Base-by-base conservation (phyloP, 1,139 yeast genomes). In the Suhomyces coccinellae region DNA sequence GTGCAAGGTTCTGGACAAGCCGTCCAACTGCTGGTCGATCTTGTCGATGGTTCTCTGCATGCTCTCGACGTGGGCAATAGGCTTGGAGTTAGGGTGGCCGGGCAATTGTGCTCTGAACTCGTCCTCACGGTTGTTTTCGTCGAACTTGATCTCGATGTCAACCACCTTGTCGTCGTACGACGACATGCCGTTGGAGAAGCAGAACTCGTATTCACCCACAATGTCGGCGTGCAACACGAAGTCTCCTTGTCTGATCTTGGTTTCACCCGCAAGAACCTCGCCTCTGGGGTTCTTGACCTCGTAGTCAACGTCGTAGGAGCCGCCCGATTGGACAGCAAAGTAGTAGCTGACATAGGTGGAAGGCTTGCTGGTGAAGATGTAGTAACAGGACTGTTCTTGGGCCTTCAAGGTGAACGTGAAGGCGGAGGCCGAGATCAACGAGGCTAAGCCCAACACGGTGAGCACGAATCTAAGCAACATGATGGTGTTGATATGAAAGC, bases 301-400 rank as follows among this genome's bases (percentile, higher is more conserved):
- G 65, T 87, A 89, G 64, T 89, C 93, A 47, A 93, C 82, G 61
- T 88, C 96, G 60, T 88, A 88, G 22, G 86, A 71, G 8, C 95
- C 96, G 46, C 98, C 97, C 32, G 86, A 77, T 66, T 90, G 97
- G 41, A 93, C 97, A 14, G 97, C 90, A 73, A 89, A 93, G 63
- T 89, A 87, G 63, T 85, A 91, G 27, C 87, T 84, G 47, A 93
- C 77, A 49, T 78, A 78, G 46, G 90, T 76, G 53, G 79, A 77
- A 11, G 81, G 79, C 48, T 77, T 73, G 42, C 80, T 80, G 43
- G 93, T 87, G 63, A 85, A 80, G 15, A 85, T 79, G 66, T 87
- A 90, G 65, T 79, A 87, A 63, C 99, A 93, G 45, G 86, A 77
- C 50, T 73, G 75, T 51, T 83, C 93, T 55, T 83, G 87, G 17